Base-by-base conservation (phyloP, 2,329 filamentous ascomycete species). In the Calonectria hongkongensis region DNA sequence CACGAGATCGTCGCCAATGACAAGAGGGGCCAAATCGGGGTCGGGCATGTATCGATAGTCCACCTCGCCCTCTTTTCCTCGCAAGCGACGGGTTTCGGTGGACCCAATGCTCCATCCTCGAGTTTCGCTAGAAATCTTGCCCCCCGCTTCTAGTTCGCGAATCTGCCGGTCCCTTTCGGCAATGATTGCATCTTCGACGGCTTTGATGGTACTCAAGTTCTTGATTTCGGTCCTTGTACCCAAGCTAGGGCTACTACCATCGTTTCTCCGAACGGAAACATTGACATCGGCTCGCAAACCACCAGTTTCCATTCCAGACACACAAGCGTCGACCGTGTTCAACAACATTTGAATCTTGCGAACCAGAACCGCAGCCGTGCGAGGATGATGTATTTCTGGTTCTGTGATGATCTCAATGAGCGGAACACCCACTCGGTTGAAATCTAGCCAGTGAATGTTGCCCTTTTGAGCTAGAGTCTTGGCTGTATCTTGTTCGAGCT, bases 31-130 rank as follows among this genome's bases (percentile, higher is more conserved):
- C 16, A 99, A 88, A 81, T 99, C 97, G 6, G 97, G 95, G 82
- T 99, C 97, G 0, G 97, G 96, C 96, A 99, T 98, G 82, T 99
- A 99, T 50, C 97, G 90, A 84, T 99, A 99, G 83, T 99, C 97
- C 7, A 98, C 95, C 81, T 98, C 96, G 60, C 97, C 97, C 83
- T 98, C 97, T 83, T 99, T 99, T 30, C 95, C 95, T 79, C 97
- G 91, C 51, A 99, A 86, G 48, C 93, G 90, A 71, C 91, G 92
- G 4, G 97, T 98, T 82, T 95, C 93, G 4, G 91, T 95, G 74
- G 92, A 93, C 2, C 95, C 95, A 28, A 98, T 89, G 1, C 95
- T 94, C 95, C 96, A 99, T 7, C 97, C 96, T 70, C 97, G 90
- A 9, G 97, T 99, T 86, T 99, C 97, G 54, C 96, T 95, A 76